Base-by-base conservation (phyloP, 2,329 filamentous ascomycete genomes). In the Sclerotinia borealis region DNA sequence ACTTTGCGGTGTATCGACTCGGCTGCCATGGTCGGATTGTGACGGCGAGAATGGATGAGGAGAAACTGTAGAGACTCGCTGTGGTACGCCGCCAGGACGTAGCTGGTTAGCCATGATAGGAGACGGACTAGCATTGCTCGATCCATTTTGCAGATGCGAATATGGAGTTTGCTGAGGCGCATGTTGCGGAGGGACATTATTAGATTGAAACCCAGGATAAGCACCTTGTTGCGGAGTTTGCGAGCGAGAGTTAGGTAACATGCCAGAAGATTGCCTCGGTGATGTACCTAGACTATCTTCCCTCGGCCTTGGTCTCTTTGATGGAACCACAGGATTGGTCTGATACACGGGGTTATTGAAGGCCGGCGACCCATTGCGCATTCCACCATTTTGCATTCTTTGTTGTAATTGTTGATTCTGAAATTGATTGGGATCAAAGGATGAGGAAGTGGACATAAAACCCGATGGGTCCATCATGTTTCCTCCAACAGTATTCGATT, bases 11-110 rank as follows among this genome's bases (percentile, higher is more conserved):
- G 90, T 92, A 63, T 81, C 81, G 39, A 83, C 81, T 63, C 82
- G 78, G 70, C 86, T 85, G 34, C 81, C 83, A 70, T 91, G 88
- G 66, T 95, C 90, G 29, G 90, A 89, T 6, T 89, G 86, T 19
- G 89, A 85, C 13, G 91, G 90, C 1, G 90, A 93, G 75, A 96
- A 96, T 1, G 92, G 91, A 76, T 95, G 93, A 4, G 95, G 93
- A 37, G 95, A 98, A 49, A 92, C 89, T 51, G 93, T 97, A 68
- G 92, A 89, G 76, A 98, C 91, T 72, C 92, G 82, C 74, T 92
- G 90, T 45, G 88, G 87, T 17, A 89, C 86, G 71, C 83, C 83
- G 72, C 90, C 85, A 39, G 87, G 83, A 66, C 86, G 85, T 74
- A 88, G 80, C 72, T 96, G 93, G 73, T 89, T 92, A 66, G 86